Conservation (phyloP, 148 eudicot genomes). For the Rhododendron mucronatum region DNA sequence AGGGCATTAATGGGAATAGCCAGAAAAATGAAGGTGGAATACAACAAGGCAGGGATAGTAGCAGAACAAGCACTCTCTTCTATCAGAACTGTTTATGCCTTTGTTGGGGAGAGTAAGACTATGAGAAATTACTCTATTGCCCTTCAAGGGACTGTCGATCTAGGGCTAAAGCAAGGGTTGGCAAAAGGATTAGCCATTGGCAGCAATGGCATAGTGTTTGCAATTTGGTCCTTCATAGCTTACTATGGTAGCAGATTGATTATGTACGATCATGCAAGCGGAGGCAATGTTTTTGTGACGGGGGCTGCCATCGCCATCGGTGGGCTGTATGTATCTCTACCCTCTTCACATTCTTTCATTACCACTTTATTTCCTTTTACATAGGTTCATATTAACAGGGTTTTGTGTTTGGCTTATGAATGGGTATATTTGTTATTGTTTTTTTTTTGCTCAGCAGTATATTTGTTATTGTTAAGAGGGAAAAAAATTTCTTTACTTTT, state of each 20-base stretch:
- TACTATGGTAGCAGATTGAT: constrained; percentile 78
- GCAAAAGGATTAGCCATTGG: constrained; percentile 88
- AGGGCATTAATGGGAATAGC: constrained; percentile 57
- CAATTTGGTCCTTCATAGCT: constrained; percentile 70
- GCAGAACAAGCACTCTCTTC: constrained; percentile 82
- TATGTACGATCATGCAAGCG: constrained; percentile 67
- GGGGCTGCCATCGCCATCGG: constrained; percentile 66
- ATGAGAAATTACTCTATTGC: constrained; percentile 50
- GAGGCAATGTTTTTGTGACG: constrained; percentile 70
- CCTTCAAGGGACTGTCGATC: constrained; percentile 50
- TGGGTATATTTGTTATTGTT: too few relatives aligned
- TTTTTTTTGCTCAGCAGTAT: too few relatives aligned
- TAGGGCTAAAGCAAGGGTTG: constrained; percentile 75
- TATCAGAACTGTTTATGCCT: constrained; percentile 72
- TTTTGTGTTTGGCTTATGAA: too few relatives aligned
- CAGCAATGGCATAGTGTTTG: constrained; percentile 63
- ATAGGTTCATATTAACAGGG: too few relatives aligned
- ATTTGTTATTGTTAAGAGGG: too few relatives aligned
- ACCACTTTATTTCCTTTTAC: too few relatives aligned
- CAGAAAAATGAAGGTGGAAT: constrained; percentile 53
- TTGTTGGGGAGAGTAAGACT: constrained; percentile 73
- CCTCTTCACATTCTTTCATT: neutral
- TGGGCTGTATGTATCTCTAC: constrained; percentile 55
- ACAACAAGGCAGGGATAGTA: constrained; percentile 44
- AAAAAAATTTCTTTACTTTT: too few relatives aligned